These are phyloP conservation scores for Rhizopogon salebrosus DNA, from an alignment of 768 basidiomycete genomes.

Conservation along the genomic window DNA sequence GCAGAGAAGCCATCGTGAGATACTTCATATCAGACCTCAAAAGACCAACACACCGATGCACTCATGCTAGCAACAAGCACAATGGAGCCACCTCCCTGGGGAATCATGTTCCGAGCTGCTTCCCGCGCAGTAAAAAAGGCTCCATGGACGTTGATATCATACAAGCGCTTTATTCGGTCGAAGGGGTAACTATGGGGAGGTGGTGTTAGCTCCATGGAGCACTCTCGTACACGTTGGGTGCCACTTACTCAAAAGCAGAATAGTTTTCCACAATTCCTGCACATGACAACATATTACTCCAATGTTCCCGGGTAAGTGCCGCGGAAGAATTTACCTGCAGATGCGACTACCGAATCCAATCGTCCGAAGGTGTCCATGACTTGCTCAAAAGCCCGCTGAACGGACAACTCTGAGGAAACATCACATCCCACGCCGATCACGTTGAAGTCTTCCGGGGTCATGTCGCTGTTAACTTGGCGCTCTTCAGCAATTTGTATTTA, in stretches of 20 bases:
- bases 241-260: constrained; percentile 74
- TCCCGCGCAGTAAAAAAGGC: constrained; percentile 95
- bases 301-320: background rate
- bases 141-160: constrained; percentile 93
- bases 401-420: constrained; percentile 77
- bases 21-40: constrained; percentile 7
- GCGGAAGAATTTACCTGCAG: constrained; percentile 55
- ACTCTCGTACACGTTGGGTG: background rate
- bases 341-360: constrained; percentile 82
- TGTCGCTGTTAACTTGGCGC: constrained; percentile 48
- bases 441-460: constrained; percentile 51
- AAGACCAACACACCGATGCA: constrained; percentile 56
- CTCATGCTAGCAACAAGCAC: constrained; percentile 90
- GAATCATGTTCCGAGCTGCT: constrained; percentile 89
- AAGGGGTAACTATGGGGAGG: constrained; percentile 80
- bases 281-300: constrained; percentile 1
- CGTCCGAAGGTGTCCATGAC: constrained; percentile 63
- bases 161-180: constrained; percentile 76
- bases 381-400: constrained; percentile 64
- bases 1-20: constrained; percentile 6
- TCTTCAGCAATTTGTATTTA: constrained; percentile 23
- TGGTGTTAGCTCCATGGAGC: constrained; percentile 11
- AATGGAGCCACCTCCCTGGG: constrained; percentile 72
- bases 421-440: constrained; percentile 81
- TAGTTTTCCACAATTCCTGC: constrained; percentile 86